phyloP scores from a whole-genome alignment of 805 yeast genomes.

The Maudiozyma saulgeensis region DNA sequence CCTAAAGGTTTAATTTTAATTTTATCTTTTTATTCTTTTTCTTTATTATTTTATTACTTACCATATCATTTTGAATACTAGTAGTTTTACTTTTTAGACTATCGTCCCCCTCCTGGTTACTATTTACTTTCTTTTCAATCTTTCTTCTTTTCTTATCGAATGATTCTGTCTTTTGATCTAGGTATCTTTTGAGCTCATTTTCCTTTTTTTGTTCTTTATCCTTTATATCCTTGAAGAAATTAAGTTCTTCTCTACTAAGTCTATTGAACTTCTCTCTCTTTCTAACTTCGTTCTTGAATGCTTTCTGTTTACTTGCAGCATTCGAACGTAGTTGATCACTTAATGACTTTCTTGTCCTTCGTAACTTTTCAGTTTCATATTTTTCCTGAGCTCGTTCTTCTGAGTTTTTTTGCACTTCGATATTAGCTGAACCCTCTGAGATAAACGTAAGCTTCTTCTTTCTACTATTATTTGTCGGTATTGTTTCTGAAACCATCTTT shows the following conservation, averaged over 20 bases:
- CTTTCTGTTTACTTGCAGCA: constrained; percentile 22
- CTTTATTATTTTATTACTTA: constrained; percentile 1
- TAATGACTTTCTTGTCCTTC: constrained; percentile 21
- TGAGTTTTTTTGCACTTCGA: constrained; percentile 14
- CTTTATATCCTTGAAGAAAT: constrained; percentile 9
- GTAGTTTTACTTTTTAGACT: background rate
- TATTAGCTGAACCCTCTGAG: constrained; percentile 23
- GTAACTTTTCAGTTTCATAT: constrained; percentile 16
- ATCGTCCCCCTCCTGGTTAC: too few relatives aligned
- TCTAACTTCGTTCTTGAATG: constrained; percentile 15
- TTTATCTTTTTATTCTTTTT: constrained; percentile 5
- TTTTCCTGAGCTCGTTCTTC: constrained; percentile 16
- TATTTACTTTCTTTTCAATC: background rate
- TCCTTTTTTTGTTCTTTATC: constrained; percentile 5
- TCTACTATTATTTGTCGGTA: background rate
- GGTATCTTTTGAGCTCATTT: constrained; percentile 3
- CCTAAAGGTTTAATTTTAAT: background rate
- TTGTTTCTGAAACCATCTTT: too few relatives aligned
- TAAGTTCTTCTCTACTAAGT: constrained; percentile 18
- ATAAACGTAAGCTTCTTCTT: constrained; percentile 17
- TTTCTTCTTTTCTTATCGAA: constrained; percentile 5
- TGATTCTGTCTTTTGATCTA: background rate
- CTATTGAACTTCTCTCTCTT: constrained; percentile 25
- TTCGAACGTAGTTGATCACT: constrained; percentile 20
- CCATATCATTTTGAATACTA: background rate